Percentiles rank a stretch among this genome's conserved stretches.
Evolutionary conservation across 495 filamentous ascomycete species (phyloP).

Genomic region (Penicillium psychrofluorescens): DNA sequence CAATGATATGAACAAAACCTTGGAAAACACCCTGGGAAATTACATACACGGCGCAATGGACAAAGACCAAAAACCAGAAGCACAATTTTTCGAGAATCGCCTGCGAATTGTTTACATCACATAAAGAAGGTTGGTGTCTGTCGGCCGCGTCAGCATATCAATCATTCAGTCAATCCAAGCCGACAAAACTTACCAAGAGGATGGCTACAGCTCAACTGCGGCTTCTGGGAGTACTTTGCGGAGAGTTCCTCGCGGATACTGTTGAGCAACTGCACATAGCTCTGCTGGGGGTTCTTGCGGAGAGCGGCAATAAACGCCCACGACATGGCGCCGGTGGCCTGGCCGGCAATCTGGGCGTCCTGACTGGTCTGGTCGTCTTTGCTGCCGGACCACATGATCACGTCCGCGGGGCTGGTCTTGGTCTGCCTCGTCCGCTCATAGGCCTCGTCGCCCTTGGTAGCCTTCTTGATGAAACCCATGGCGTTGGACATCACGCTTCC

Average conservation of each 20-base stretch:
- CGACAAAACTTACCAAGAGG: conserved; percentile 66
- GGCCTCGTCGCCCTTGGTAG: conserved; percentile 73
- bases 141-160: conserved; percentile 13
- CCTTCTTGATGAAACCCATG: conserved; percentile 89
- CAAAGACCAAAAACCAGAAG: neutral
- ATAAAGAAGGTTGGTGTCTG: conserved; percentile 59
- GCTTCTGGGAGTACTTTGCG: conserved; percentile 88
- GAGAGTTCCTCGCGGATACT: conserved; percentile 89
- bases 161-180: neutral
- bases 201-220: conserved; percentile 94
- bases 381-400: conserved; percentile 95
- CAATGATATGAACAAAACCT: neutral
- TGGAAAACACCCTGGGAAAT: conserved; percentile 11
- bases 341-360: conserved; percentile 60
- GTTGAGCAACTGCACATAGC: conserved; percentile 91
- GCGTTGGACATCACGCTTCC: conserved; percentile 73
- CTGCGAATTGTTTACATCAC: conserved; percentile 44
- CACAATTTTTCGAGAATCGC: neutral
- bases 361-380: conserved; percentile 88
- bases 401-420: conserved; percentile 91
- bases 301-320: conserved; percentile 93
- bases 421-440: conserved; percentile 75
- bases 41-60: conserved; percentile 14
- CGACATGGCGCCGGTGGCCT: conserved; percentile 96
- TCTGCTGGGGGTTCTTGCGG: conserved; percentile 96